Evolutionary conservation across 108 stramenopile species (phyloP), one percentile per base, ranked within the genome.

Genomic region (Cyclotella atomus): DNA sequence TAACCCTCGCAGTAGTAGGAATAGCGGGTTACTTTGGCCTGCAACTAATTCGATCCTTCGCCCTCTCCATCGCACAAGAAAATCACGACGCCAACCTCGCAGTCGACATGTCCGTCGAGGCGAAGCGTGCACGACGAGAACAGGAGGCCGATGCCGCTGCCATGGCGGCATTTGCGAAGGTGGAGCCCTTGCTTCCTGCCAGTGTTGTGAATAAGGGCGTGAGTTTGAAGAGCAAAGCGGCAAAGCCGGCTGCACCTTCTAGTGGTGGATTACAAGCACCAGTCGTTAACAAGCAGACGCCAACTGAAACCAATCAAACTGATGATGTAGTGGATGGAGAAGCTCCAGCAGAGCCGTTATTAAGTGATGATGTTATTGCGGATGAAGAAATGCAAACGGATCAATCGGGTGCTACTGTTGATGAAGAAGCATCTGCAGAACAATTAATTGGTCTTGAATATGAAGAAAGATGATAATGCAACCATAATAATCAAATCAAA

Each of bases 11-110:
- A 8, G 54, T 91, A 14, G 79, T 91, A 24, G 78, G 73, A 16
- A 65, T 88, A 17, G 89, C 73, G 3, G 57, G 45, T n/a, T 77
- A 81, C 49, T 73, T 72, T 38, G 93, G 88, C 38, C 74, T 94
- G 16, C 63, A 81, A 41, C 60, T 89, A 0, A 84, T 94, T 25
- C 83, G 93, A 59, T 73, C 76, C 15, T 90, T 94, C 61, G 90
- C 93, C 1, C 63, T 94, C 16, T 72, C 84, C 52, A 94, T 94
- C 68, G 93, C 93, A 12, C 86, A 87, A 76, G 89, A 94, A 78
- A 91, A 91, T 68, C 90, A 91, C 43, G 90, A 90, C 68, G 93
- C 90, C 4, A 82, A 90, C 20, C 65, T 72, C 0, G 89, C 87
- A 3, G 79, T 86, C 70, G 90, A 94, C 59, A 84, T 84, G 75